Evolutionary conservation across 2,329 filamentous ascomycete species (phyloP).

Genomic region (Alternaria viburni): DNA sequence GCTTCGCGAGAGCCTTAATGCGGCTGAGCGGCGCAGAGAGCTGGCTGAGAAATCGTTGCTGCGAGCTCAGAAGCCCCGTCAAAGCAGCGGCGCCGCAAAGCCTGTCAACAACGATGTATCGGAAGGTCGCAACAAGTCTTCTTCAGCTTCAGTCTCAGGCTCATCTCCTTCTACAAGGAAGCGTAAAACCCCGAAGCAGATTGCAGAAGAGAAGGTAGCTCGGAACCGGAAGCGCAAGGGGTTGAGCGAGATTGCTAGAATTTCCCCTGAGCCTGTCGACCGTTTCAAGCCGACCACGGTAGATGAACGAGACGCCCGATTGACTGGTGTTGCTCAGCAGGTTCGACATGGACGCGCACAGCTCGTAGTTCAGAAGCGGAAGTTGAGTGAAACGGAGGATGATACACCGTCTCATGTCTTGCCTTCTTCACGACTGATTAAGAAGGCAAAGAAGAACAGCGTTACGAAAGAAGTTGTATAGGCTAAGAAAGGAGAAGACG

Average conservation of each 20-base stretch:
- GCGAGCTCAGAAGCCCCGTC: neutral
- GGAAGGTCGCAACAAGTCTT: neutral
- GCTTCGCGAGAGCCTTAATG: neutral
- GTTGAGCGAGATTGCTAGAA: neutral
- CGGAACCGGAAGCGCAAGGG: neutral
- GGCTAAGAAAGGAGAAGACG: neutral
- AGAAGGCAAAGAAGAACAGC: neutral
- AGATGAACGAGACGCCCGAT: neutral
- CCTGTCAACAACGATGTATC: neutral
- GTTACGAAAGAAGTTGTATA: neutral
- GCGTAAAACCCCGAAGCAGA: neutral
- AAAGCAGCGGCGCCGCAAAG: neutral
- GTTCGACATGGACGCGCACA: neutral
- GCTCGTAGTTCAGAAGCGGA: neutral
- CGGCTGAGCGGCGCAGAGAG: neutral
- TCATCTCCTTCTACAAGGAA: neutral
- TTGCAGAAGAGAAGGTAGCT: neutral
- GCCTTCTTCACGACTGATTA: neutral
- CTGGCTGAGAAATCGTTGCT: neutral
- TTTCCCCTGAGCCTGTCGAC: neutral
- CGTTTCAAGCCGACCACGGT: neutral
- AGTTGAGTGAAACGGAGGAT: neutral
- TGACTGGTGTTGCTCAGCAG: neutral
- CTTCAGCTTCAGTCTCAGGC: neutral
- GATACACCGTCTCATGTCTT: neutral